phyloP scores from a whole-genome alignment of 768 basidiomycete species.

The Mycena galopus region DNA sequence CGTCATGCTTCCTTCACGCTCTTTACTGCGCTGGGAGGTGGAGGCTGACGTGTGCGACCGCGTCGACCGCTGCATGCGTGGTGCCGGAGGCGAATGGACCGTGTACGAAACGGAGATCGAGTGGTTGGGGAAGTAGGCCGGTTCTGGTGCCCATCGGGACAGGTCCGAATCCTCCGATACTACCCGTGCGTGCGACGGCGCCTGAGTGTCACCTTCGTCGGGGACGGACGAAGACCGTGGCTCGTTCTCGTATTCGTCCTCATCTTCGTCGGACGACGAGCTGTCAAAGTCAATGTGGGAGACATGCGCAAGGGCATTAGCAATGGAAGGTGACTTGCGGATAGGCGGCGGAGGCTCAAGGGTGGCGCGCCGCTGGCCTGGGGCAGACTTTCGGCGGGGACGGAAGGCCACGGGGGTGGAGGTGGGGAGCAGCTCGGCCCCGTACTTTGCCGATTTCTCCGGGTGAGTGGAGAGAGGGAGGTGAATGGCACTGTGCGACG shows the following conservation, averaged over 20 bases:
- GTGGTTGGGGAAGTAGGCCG: constrained; percentile 14
- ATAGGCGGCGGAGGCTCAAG: constrained; percentile 9
- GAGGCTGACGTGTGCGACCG: constrained; percentile 18
- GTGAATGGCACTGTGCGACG: constrained; percentile 20
- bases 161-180: constrained; percentile 14
- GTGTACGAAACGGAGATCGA: constrained; percentile 17
- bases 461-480: constrained; percentile 9
- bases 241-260: constrained; percentile 10
- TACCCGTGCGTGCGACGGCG: neutral
- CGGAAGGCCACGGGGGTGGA: neutral
- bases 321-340: constrained; percentile 25
- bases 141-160: constrained; percentile 32
- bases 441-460: neutral
- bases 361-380: neutral
- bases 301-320: constrained; percentile 21
- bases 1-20: constrained; percentile 8
- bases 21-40: constrained; percentile 23
- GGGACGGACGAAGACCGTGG: neutral
- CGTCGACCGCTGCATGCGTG: constrained; percentile 6
- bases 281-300: constrained; percentile 33
- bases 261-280: constrained; percentile 25
- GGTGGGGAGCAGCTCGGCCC: constrained; percentile 1
- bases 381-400: constrained; percentile 16
- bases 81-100: neutral
- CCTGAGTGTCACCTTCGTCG: constrained; percentile 6